Conservation (phyloP, 176 grass and related monocot species). For the Phoenix roebelenii region DNA sequence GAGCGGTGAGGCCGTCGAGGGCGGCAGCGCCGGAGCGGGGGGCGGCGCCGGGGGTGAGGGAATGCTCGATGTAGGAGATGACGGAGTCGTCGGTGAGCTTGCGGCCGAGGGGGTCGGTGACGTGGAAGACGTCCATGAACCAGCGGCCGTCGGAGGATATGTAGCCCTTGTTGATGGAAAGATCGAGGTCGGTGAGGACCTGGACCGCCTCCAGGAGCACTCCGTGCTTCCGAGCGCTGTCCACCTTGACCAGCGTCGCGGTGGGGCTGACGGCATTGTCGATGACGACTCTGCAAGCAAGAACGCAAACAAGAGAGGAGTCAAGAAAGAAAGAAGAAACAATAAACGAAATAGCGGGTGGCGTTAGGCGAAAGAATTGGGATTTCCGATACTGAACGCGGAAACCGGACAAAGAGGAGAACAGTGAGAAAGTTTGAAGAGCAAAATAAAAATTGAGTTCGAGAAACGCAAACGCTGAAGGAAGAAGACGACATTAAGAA, state of each 20-base stretch:
- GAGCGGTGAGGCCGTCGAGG: constrained; percentile 20
- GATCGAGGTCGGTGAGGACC: constrained; percentile 70
- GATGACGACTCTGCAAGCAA: constrained; percentile 2
- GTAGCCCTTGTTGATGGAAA: constrained; percentile 85
- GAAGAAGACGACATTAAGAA: too few relatives aligned
- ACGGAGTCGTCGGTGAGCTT: constrained; percentile 54
- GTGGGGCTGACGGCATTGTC: constrained; percentile 3
- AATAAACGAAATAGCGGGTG: too few relatives aligned
- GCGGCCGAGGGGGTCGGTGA: constrained; percentile 50
- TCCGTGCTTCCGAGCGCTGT: constrained; percentile 79
- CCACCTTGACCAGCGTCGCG: constrained; percentile 34
- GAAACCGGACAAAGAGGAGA: too few relatives aligned
- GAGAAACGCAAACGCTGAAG: too few relatives aligned
- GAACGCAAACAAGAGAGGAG: too few relatives aligned
- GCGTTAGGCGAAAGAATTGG: too few relatives aligned
- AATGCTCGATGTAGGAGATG: constrained; percentile 45
- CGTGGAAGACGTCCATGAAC: constrained; percentile 99
- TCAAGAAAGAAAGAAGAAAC: too few relatives aligned
- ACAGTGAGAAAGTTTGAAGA: too few relatives aligned
- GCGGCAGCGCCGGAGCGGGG: constrained; percentile 12
- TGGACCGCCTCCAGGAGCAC: constrained; percentile 72
- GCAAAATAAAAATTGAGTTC: too few relatives aligned
- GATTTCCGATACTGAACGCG: too few relatives aligned
- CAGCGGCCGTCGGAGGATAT: constrained; percentile 90
- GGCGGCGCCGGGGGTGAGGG: constrained; percentile 28